These are phyloP conservation scores for Colletotrichum sp. DNA, from an alignment of 2,329 filamentous ascomycete genomes.

Conservation along the genomic window DNA sequence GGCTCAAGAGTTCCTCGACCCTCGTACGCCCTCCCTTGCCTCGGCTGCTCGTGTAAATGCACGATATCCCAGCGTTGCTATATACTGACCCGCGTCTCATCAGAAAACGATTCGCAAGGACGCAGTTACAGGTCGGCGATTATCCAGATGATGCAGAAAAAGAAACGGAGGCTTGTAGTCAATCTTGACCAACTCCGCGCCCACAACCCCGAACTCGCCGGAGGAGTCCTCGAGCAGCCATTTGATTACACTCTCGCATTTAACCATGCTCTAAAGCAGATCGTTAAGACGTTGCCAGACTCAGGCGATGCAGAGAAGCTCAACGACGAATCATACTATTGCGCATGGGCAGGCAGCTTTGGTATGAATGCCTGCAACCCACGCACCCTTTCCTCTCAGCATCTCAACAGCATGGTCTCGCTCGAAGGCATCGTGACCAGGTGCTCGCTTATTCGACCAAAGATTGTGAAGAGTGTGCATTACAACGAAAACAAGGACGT, in stretches of 20 bases:
- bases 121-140: conserved; percentile 90
- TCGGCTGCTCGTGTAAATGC: background rate
- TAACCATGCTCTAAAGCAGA: conserved; percentile 86
- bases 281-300: conserved; percentile 80
- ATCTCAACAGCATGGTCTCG: conserved; percentile 96
- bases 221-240: conserved; percentile 78
- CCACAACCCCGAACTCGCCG: conserved; percentile 83
- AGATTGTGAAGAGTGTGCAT: conserved; percentile 98
- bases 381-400: conserved; percentile 84
- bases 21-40: conserved; percentile 63
- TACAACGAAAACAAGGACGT: conserved; percentile 87
- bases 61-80: conserved; percentile 17
- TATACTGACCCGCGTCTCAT: background rate
- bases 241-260: conserved; percentile 92
- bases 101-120: conserved; percentile 54
- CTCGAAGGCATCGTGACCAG: conserved; percentile 97
- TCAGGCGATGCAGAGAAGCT: conserved; percentile 77
- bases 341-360: conserved; percentile 96
- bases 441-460: conserved; percentile 92
- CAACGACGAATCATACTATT: conserved; percentile 89
- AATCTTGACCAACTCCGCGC: conserved; percentile 90
- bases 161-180: conserved; percentile 68
- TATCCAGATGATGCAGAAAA: conserved; percentile 74
- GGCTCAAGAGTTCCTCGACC: conserved; percentile 93
- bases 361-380: conserved; percentile 95